A percentile compares a stretch with the other conserved stretches of the same genome.
Evolutionary conservation across 768 basidiomycete species (phyloP).

Genomic region (Tricholomella constricta): DNA sequence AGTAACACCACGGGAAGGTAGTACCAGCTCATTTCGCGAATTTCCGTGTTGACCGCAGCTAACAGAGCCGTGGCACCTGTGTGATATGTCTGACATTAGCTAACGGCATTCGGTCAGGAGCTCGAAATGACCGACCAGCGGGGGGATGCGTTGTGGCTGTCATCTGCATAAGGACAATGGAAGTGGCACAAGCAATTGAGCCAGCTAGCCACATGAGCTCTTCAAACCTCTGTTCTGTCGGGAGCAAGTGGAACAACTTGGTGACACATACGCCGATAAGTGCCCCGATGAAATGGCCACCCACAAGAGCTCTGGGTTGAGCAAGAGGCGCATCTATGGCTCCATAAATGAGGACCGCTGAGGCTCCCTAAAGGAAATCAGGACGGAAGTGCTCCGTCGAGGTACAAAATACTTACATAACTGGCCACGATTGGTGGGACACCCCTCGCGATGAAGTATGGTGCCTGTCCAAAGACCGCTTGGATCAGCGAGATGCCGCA

Average conservation of each 20-base stretch:
- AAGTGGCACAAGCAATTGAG: conserved; percentile 42
- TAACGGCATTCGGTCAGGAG: not conserved
- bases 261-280: conserved; percentile 51
- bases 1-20: conserved; percentile 55
- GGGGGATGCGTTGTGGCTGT: conserved; percentile 56
- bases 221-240: conserved; percentile 41
- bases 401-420: conserved; percentile 37
- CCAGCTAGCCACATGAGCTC: conserved; percentile 52
- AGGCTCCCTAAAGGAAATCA: conserved; percentile 46
- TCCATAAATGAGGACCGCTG: conserved; percentile 57
- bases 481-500: conserved; percentile 51
- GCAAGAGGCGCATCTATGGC: conserved; percentile 53
- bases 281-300: conserved; percentile 54
- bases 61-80: conserved; percentile 56
- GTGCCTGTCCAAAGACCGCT: conserved; percentile 47
- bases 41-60: conserved; percentile 42
- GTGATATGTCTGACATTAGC: not conserved
- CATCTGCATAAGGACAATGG: conserved; percentile 53
- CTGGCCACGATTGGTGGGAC: conserved; percentile 51
- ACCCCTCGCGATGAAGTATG: conserved; percentile 46
- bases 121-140: conserved; percentile 34
- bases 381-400: not conserved
- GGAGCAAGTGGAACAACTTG: conserved; percentile 50
- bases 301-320: conserved; percentile 52
- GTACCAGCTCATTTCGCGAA: conserved; percentile 51